Evolutionary conservation across 495 filamentous ascomycete species (phyloP).

Genomic region (Patellaria atrata): DNA sequence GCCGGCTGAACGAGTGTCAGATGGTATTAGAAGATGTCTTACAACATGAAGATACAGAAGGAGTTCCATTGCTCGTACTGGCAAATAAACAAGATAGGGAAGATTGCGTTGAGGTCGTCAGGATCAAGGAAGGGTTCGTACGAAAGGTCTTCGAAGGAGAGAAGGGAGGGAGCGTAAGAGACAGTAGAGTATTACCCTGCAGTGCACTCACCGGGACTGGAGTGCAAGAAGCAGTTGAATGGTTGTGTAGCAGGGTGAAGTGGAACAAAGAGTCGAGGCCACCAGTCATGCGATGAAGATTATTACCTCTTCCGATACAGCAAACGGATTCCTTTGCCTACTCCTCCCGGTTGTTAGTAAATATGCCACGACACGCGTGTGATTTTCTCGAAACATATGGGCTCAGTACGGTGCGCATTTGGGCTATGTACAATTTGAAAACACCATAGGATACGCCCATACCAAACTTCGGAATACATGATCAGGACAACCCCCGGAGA

Average conservation of each 20-base stretch:
- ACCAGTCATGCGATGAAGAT: conserved; percentile 82
- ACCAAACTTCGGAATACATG: too few relatives aligned
- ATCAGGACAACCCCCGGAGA: too few relatives aligned
- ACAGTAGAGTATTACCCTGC: conserved; percentile 81
- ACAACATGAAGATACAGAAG: conserved; percentile 67
- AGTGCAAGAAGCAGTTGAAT: conserved; percentile 88
- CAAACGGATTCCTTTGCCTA: too few relatives aligned
- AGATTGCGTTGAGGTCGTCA: conserved; percentile 91
- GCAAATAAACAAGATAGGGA: conserved; percentile 97
- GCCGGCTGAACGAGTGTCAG: conserved; percentile 74
- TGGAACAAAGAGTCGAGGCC: conserved; percentile 93
- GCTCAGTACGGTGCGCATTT: too few relatives aligned
- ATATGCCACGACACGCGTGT: too few relatives aligned
- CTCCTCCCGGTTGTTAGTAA: too few relatives aligned
- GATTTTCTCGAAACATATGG: too few relatives aligned
- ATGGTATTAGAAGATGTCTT: conserved; percentile 79
- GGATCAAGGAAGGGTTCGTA: conserved; percentile 91
- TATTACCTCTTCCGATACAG: too few relatives aligned
- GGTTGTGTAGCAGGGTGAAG: conserved; percentile 76
- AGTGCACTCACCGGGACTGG: conserved; percentile 84
- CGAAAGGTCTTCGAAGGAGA: conserved; percentile 91
- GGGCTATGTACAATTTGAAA: too few relatives aligned
- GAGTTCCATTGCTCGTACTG: conserved; percentile 80
- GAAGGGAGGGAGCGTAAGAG: conserved; percentile 66
- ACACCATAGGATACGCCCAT: too few relatives aligned